phyloP scores from a whole-genome alignment of 148 eudicot genomes.

The Bassia scoparia region DNA sequence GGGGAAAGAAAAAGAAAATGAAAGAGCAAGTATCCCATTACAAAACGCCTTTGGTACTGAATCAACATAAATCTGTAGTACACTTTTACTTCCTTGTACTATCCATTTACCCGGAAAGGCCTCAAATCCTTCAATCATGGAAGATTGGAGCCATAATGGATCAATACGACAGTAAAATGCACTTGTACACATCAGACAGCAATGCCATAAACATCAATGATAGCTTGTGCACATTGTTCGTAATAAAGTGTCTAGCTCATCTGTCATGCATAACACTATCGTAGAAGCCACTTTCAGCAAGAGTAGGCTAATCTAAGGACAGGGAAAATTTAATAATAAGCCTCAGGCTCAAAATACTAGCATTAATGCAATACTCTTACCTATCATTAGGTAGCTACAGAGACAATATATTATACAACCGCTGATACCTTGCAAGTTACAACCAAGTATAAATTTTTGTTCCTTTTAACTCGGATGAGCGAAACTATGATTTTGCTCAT shows the following conservation, averaged over 20 bases:
- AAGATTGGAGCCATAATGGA: neutral
- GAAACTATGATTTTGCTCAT: no score
- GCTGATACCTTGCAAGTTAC: no score
- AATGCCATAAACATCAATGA: neutral
- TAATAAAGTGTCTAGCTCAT: neutral
- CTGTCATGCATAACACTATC: neutral
- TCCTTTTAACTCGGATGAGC: no score
- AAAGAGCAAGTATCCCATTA: neutral
- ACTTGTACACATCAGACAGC: neutral
- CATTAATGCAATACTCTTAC: neutral
- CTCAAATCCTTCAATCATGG: neutral
- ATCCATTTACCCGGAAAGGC: neutral
- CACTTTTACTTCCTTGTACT: neutral
- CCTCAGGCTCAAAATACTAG: neutral
- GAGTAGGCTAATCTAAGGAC: neutral
- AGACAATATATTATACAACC: no score
- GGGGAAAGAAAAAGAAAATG: neutral
- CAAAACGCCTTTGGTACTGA: neutral
- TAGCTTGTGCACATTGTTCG: neutral
- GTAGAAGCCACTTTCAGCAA: neutral
- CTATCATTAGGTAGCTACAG: no score
- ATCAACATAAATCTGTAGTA: neutral
- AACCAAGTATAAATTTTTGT: no score
- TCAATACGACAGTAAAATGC: slow-evolving; percentile 1
- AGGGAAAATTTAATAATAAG: neutral